A percentile compares a stretch with the other conserved stretches of the same genome.
These are phyloP conservation scores for Calonectria fujianensis DNA, from an alignment of 2,329 filamentous ascomycete species.

Conservation along the genomic window DNA sequence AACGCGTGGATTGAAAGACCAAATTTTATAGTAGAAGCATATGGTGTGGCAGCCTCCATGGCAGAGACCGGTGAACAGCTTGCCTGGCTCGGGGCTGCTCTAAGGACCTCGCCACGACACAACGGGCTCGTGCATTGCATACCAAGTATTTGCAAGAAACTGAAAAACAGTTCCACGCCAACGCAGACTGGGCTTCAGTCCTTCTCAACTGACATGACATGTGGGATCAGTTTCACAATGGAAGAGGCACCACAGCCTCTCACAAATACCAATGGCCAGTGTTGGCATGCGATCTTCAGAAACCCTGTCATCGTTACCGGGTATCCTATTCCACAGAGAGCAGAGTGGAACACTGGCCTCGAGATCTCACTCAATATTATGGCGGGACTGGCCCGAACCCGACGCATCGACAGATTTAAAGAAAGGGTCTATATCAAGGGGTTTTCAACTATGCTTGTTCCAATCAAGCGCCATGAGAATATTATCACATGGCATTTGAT, in stretches of 20 bases:
- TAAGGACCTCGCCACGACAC: constrained; percentile 29
- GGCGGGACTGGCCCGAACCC: constrained; percentile 30
- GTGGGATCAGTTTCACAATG: no score
- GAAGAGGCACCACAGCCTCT: no score
- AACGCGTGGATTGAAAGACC: no score
- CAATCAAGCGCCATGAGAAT: neutral
- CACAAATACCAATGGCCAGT: constrained; percentile 28
- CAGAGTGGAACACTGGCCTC: constrained; percentile 23
- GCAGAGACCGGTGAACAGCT: constrained; percentile 39
- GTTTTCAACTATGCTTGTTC: constrained; percentile 40
- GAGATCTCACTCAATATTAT: constrained; percentile 40
- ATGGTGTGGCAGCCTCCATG: no score
- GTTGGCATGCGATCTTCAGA: constrained; percentile 40
- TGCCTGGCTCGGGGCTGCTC: constrained; percentile 42
- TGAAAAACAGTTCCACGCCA: no score
- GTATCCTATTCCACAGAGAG: constrained; percentile 34
- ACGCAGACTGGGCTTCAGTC: no score
- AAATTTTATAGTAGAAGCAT: no score
- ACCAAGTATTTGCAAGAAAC: neutral
- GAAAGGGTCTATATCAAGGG: constrained; percentile 37
- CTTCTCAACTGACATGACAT: no score
- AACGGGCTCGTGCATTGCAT: constrained; percentile 14
- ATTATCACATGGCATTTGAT: neutral
- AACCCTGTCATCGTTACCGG: constrained; percentile 39
- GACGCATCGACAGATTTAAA: constrained; percentile 24